Percentiles rank a stretch among this genome's conserved stretches.
phyloP scores from a whole-genome alignment of 2,329 filamentous ascomycete species.

The Ascochyta koolunga region DNA sequence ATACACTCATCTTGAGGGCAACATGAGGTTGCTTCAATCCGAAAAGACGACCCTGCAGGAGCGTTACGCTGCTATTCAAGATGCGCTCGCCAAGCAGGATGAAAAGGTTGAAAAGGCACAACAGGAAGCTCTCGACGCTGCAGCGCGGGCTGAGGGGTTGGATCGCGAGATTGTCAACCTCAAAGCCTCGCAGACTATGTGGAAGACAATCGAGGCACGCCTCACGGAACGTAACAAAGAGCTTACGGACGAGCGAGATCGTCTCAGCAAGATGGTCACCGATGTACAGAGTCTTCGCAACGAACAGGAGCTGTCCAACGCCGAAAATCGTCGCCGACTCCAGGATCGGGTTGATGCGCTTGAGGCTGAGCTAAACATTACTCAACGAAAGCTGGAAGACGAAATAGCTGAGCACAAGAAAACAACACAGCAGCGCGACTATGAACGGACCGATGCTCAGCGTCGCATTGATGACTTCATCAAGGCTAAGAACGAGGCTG shows the following conservation, averaged over 20 bases:
- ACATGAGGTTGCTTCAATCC: slow-evolving; percentile 79
- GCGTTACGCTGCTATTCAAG: slow-evolving; percentile 75
- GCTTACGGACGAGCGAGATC: slow-evolving; percentile 80
- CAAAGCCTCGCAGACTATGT: slow-evolving; percentile 92
- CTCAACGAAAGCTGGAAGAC: slow-evolving; percentile 81
- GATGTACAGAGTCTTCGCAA: slow-evolving; percentile 90
- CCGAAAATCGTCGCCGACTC: slow-evolving; percentile 79
- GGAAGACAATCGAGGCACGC: slow-evolving; percentile 90
- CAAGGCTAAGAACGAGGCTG: slow-evolving; percentile 75
- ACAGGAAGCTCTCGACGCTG: slow-evolving; percentile 88
- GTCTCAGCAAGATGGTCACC: slow-evolving; percentile 80
- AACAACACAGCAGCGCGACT: slow-evolving; percentile 81
- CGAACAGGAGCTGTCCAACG: slow-evolving; percentile 84
- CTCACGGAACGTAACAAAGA: slow-evolving; percentile 87
- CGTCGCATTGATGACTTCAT: slow-evolving; percentile 93
- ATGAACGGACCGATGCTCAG: slow-evolving; percentile 84
- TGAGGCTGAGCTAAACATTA: slow-evolving; percentile 76
- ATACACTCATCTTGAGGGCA: slow-evolving; percentile 86
- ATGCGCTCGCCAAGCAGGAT: slow-evolving; percentile 88
- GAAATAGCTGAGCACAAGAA: slow-evolving; percentile 88
- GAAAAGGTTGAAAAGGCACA: slow-evolving; percentile 88
- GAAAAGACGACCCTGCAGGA: slow-evolving; percentile 90
- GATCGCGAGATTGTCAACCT: slow-evolving; percentile 90
- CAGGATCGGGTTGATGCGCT: slow-evolving; percentile 78
- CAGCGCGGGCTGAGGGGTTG: slow-evolving; percentile 81